Conservation (phyloP, 2,329 filamentous ascomycete genomes). For the Furcasterigmium sp. region DNA sequence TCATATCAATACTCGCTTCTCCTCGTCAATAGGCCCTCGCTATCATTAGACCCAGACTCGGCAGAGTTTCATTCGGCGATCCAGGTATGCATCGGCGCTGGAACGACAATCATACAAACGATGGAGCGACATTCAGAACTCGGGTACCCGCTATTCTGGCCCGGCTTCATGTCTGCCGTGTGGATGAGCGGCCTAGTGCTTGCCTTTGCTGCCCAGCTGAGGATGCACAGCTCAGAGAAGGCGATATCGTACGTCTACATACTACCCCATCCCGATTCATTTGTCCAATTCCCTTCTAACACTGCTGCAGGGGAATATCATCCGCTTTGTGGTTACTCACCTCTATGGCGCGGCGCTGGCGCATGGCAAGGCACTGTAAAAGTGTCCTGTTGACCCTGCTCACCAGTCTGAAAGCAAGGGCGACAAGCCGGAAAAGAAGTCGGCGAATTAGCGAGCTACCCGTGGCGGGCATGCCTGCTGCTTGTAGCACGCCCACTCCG, state of each 20-base stretch:
- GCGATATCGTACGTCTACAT: constrained; percentile 2
- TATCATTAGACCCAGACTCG: constrained; percentile 18
- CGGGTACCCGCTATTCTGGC: constrained; percentile 19
- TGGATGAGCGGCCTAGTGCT: constrained; percentile 32
- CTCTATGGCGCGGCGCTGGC: constrained; percentile 4
- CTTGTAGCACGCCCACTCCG: background rate
- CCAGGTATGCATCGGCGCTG: constrained; percentile 6
- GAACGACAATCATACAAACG: constrained; percentile 3
- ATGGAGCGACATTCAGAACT: constrained; percentile 1
- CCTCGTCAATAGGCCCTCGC: constrained; percentile 25
- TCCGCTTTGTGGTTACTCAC: constrained; percentile 1
- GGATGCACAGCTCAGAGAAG: background rate
- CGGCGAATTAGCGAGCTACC: too few relatives aligned
- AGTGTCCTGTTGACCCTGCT: constrained; percentile 6
- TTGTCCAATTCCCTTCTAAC: background rate
- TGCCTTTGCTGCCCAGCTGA: constrained; percentile 19
- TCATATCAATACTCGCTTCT: constrained; percentile 24
- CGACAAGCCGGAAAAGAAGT: background rate
- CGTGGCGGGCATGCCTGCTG: too few relatives aligned
- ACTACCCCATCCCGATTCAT: too few relatives aligned
- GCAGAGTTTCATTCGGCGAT: constrained; percentile 7
- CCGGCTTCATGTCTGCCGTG: constrained; percentile 23
- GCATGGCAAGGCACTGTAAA: constrained; percentile 7
- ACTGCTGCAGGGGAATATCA: background rate
- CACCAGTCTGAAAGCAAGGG: background rate